Evolutionary conservation across 768 basidiomycete species (phyloP).

Genomic region (Cyathus striatus): DNA sequence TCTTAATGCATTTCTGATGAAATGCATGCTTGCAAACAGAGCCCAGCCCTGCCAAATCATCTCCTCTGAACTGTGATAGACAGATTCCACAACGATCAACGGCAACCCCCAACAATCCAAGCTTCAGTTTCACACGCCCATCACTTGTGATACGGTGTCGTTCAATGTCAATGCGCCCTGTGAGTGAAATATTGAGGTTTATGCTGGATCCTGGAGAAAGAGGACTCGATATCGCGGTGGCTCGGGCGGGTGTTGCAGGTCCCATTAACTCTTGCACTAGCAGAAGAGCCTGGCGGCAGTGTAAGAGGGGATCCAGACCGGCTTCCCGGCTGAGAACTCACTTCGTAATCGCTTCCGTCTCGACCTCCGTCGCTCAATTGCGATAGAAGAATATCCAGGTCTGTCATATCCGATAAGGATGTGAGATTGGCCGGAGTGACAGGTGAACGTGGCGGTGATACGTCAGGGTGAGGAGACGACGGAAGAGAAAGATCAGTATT

Average conservation of each 20-base stretch:
- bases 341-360: constrained; percentile 61
- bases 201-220: neutral
- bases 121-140: constrained; percentile 69
- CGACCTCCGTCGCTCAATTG: constrained; percentile 40
- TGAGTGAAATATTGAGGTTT: constrained; percentile 24
- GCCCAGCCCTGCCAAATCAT: constrained; percentile 50
- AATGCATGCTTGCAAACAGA: constrained; percentile 61
- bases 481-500: constrained; percentile 8
- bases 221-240: neutral
- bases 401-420: constrained; percentile 40
- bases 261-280: constrained; percentile 61
- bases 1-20: constrained; percentile 58
- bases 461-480: neutral
- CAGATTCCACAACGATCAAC: constrained; percentile 76
- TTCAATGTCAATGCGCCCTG: constrained; percentile 48
- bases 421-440: constrained; percentile 6
- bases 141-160: constrained; percentile 55
- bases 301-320: constrained; percentile 10
- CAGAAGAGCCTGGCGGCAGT: constrained; percentile 43
- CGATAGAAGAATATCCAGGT: constrained; percentile 60
- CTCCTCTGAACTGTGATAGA: constrained; percentile 60
- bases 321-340: constrained; percentile 31
- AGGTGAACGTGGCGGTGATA: constrained; percentile 8
- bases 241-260: constrained; percentile 29
- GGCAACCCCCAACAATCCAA: constrained; percentile 52